A percentile compares a stretch with the other conserved stretches of the same genome.
These are phyloP conservation scores for Colletotrichum viniferum DNA, from an alignment of 2,329 filamentous ascomycete genomes.

Conservation along the genomic window DNA sequence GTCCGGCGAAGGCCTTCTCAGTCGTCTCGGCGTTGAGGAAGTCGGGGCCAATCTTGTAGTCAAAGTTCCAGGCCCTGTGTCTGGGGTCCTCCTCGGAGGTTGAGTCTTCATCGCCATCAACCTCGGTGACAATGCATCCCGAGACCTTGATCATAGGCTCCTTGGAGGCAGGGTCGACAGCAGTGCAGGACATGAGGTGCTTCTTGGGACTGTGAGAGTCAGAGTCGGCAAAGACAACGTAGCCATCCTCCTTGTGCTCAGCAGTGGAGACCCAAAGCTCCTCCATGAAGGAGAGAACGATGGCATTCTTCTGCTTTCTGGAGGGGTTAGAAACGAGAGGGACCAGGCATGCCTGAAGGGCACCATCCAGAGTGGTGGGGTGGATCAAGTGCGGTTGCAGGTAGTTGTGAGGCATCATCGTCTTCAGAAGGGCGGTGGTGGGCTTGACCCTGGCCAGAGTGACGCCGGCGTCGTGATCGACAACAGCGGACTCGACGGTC, in stretches of 20 bases:
- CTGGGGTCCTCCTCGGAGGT: neutral
- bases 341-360: slow-evolving; percentile 14
- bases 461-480: slow-evolving; percentile 9
- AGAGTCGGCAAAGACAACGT: neutral
- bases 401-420: slow-evolving; percentile 15
- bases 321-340: neutral
- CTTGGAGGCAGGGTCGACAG: neutral
- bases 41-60: slow-evolving; percentile 38
- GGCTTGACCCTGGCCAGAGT: neutral
- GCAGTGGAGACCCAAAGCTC: slow-evolving; percentile 11
- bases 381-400: slow-evolving; percentile 15
- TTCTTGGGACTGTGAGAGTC: neutral
- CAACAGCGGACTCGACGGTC: slow-evolving; percentile 11
- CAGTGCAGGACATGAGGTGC: neutral
- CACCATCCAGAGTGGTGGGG: slow-evolving; percentile 12
- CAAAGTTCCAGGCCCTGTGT: slow-evolving; percentile 19
- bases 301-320: slow-evolving; percentile 3
- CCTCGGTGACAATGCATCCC: slow-evolving; percentile 2
- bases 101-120: neutral
- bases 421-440: neutral
- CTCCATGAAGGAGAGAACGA: slow-evolving; percentile 7
- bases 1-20: neutral
- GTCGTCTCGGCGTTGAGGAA: slow-evolving; percentile 29
- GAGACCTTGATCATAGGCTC: neutral
- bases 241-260: neutral